Evolutionary conservation across 768 basidiomycete genomes (phyloP).

Genomic region (Chalciporus pseudorubinellus): DNA sequence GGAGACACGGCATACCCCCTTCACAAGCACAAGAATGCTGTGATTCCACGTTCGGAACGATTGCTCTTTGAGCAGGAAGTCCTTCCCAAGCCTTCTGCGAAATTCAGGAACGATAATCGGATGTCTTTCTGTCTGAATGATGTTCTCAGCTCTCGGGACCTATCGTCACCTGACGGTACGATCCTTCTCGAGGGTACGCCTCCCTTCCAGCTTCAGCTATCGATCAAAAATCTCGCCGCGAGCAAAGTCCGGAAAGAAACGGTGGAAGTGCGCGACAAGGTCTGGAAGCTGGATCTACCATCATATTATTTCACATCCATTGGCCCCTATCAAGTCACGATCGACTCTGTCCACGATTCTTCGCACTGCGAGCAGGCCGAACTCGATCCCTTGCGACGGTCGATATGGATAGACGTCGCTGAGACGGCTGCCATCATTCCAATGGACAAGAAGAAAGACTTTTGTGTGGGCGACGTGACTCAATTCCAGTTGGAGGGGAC

Average conservation of each 20-base stretch:
- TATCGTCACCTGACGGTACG: slow-evolving; percentile 46
- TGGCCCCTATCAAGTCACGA: slow-evolving; percentile 75
- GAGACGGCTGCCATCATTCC: slow-evolving; percentile 93
- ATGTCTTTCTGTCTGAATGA: slow-evolving; percentile 78
- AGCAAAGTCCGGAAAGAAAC: slow-evolving; percentile 60
- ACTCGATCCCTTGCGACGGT: slow-evolving; percentile 56
- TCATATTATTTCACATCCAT: slow-evolving; percentile 73
- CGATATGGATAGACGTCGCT: slow-evolving; percentile 89
- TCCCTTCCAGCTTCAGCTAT: slow-evolving; percentile 79
- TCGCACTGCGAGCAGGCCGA: slow-evolving; percentile 77
- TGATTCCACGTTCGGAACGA: slow-evolving; percentile 67
- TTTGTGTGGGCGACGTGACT: slow-evolving; percentile 86
- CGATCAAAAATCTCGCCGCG: slow-evolving; percentile 71
- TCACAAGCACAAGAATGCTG: slow-evolving; percentile 55
- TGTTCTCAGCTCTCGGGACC: slow-evolving; percentile 53
- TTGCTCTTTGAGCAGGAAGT: slow-evolving; percentile 86
- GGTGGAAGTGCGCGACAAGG: slow-evolving; percentile 45
- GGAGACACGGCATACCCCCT: slow-evolving; percentile 85
- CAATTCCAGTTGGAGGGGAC: slow-evolving; percentile 94
- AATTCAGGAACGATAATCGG: slow-evolving; percentile 65
- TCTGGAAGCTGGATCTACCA: slow-evolving; percentile 74
- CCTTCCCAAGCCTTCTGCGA: slow-evolving; percentile 73
- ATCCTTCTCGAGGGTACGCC: slow-evolving; percentile 78
- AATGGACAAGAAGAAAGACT: slow-evolving; percentile 71
- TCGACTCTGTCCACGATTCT: slow-evolving; percentile 77